Evolutionary conservation across 2,329 filamentous ascomycete species (phyloP).

Genomic region (Diaporthe citrichinensis): DNA sequence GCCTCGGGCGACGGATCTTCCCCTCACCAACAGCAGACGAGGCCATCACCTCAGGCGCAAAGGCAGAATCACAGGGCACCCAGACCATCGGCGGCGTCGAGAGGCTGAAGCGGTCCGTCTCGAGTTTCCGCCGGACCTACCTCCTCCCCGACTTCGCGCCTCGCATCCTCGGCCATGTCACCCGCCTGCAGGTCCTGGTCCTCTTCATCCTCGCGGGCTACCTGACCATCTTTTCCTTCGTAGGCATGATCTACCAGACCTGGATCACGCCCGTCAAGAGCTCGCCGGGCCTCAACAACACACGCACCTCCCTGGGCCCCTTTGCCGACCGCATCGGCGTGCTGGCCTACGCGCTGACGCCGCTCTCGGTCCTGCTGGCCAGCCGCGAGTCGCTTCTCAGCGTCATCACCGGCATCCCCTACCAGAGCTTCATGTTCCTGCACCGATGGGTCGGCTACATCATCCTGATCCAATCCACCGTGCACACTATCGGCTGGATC

Average conservation of each 20-base stretch:
- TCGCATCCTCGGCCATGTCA: conserved; percentile 75
- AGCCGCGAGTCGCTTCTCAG: conserved; percentile 79
- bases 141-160: conserved; percentile 73
- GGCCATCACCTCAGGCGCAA: neutral
- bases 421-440: conserved; percentile 83
- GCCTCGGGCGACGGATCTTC: conserved; percentile 48
- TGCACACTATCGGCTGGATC: conserved; percentile 81
- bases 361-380: conserved; percentile 76
- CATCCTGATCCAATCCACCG: conserved; percentile 75
- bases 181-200: conserved; percentile 76
- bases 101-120: conserved; percentile 36
- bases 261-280: conserved; percentile 79
- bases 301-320: conserved; percentile 74
- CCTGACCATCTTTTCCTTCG: conserved; percentile 76
- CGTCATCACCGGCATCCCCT: conserved; percentile 79
- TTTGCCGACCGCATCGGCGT: conserved; percentile 79
- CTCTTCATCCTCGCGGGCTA: conserved; percentile 72
- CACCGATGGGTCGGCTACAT: conserved; percentile 83
- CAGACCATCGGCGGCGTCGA: conserved; percentile 26
- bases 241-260: conserved; percentile 76
- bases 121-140: conserved; percentile 57
- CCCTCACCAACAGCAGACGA: conserved; percentile 3
- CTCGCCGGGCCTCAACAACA: conserved; percentile 70
- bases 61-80: neutral
- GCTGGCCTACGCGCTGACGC: conserved; percentile 81